Percentiles rank a stretch among this genome's conserved stretches.
These are phyloP conservation scores for Mycena belliarum DNA, from an alignment of 768 basidiomycete genomes.

Conservation along the genomic window DNA sequence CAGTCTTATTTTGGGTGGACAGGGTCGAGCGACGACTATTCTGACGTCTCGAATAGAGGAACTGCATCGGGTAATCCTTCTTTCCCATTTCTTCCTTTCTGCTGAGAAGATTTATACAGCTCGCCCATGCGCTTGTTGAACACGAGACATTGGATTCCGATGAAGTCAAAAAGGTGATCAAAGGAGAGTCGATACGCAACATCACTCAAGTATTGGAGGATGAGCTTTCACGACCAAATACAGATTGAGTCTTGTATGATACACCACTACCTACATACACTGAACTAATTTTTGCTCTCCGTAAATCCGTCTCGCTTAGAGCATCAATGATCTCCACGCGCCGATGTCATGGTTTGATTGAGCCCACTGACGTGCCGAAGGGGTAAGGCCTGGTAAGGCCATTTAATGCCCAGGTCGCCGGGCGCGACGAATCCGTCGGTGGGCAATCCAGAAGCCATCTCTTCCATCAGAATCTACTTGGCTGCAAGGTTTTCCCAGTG, in stretches of 20 bases:
- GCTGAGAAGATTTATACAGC: constrained; percentile 42
- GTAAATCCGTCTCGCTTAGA: not conserved
- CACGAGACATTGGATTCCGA: constrained; percentile 89
- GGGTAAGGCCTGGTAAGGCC: too few relatives aligned
- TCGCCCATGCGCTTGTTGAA: constrained; percentile 90
- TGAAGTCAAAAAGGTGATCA: constrained; percentile 85
- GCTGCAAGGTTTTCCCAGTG: not conserved
- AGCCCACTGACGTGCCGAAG: not conserved
- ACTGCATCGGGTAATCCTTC: constrained; percentile 62
- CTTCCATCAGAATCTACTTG: not conserved
- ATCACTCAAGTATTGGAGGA: constrained; percentile 67
- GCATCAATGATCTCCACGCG: constrained; percentile 3
- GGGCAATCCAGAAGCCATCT: not conserved
- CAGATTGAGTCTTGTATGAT: constrained; percentile 12
- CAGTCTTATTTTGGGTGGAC: constrained; percentile 68
- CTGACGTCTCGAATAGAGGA: constrained; percentile 71
- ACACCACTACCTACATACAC: not conserved
- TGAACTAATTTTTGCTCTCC: not conserved
- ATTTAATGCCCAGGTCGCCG: not conserved
- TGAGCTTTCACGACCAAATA: constrained; percentile 40
- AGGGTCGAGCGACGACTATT: constrained; percentile 63
- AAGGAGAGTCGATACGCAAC: constrained; percentile 75
- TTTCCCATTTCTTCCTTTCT: constrained; percentile 8
- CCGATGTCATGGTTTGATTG: not conserved
- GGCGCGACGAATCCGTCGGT: not conserved